Conservation (phyloP, 2,329 filamentous ascomycete genomes). For the Neobulgaria alba region DNA sequence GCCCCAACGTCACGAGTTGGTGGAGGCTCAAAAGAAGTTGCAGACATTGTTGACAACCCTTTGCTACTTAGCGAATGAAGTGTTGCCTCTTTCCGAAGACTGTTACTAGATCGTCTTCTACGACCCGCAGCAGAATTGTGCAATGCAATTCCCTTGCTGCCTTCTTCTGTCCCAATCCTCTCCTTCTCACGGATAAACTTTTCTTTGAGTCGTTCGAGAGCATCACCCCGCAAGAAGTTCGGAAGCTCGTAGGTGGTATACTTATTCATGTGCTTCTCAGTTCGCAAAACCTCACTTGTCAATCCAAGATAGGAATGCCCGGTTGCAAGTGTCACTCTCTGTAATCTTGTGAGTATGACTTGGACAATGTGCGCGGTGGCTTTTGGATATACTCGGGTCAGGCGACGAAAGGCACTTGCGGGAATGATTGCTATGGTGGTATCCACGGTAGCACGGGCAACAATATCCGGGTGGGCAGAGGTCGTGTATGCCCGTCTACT, state of each 20-base stretch:
- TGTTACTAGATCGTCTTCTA: slow-evolving; percentile 63
- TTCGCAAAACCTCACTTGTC: slow-evolving; percentile 83
- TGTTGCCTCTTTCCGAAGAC: slow-evolving; percentile 70
- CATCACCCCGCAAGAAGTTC: slow-evolving; percentile 77
- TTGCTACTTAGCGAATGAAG: slow-evolving; percentile 46
- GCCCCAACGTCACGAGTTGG: slow-evolving; percentile 22
- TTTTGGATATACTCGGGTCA: slow-evolving; percentile 91
- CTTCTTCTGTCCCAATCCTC: slow-evolving; percentile 70
- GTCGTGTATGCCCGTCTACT: slow-evolving; percentile 45
- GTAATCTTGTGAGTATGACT: slow-evolving; percentile 88
- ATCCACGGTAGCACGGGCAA: slow-evolving; percentile 90
- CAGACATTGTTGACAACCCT: slow-evolving; percentile 10
- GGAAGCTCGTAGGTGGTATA: slow-evolving; percentile 89
- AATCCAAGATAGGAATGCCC: slow-evolving; percentile 91
- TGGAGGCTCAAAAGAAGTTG: slow-evolving; percentile 26
- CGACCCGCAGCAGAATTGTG: slow-evolving; percentile 67
- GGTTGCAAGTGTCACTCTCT: slow-evolving; percentile 88
- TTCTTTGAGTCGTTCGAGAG: slow-evolving; percentile 77
- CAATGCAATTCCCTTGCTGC: slow-evolving; percentile 85
- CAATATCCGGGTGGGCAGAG: slow-evolving; percentile 92
- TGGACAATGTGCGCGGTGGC: slow-evolving; percentile 96
- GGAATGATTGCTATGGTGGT: slow-evolving; percentile 98
- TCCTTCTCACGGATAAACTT: slow-evolving; percentile 85
- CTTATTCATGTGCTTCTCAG: slow-evolving; percentile 87
- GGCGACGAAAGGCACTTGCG: slow-evolving; percentile 83